A percentile compares a stretch with the other conserved stretches of the same genome.
Evolutionary conservation across 2,329 filamentous ascomycete species (phyloP).

Genomic region (Septoria linicola): DNA sequence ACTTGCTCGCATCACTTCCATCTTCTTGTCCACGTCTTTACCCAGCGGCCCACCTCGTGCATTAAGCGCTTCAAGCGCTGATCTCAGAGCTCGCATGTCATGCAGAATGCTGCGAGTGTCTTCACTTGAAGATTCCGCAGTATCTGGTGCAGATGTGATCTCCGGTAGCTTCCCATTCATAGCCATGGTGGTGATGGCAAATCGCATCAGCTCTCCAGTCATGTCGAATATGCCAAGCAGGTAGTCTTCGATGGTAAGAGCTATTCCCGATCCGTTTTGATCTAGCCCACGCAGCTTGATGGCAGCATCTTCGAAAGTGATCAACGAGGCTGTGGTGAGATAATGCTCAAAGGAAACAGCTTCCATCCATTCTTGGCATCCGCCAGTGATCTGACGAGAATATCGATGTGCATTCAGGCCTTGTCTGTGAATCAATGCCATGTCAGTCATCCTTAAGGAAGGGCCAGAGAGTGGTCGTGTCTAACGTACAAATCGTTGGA

Average conservation of each 20-base stretch:
- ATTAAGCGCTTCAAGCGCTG: constrained; percentile 72
- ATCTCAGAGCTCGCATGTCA: constrained; percentile 77
- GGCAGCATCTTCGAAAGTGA: constrained; percentile 63
- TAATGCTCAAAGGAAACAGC: constrained; percentile 88
- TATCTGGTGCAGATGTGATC: too few relatives aligned
- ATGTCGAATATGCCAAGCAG: constrained; percentile 89
- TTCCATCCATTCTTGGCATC: constrained; percentile 93
- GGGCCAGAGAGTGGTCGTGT: not conserved
- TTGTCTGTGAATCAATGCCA: constrained; percentile 38
- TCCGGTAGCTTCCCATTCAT: constrained; percentile 62
- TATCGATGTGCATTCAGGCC: constrained; percentile 83
- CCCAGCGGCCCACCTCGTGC: constrained; percentile 55
- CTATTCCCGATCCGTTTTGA: constrained; percentile 51
- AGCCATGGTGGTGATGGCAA: constrained; percentile 84
- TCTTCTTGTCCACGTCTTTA: constrained; percentile 72
- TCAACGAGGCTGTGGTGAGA: constrained; percentile 71
- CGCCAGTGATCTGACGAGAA: constrained; percentile 69
- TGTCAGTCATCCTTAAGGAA: not conserved
- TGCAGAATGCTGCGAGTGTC: constrained; percentile 64
- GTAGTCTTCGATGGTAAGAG: constrained; percentile 79
- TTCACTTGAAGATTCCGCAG: constrained; percentile 32
- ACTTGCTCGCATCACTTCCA: constrained; percentile 79
- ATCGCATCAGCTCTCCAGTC: constrained; percentile 94
- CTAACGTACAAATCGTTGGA: constrained; percentile 60
- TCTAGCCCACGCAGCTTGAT: constrained; percentile 41